These are phyloP conservation scores for Pelargonium nanum DNA, from an alignment of 345 rosid genomes.

Conservation along the genomic window DNA sequence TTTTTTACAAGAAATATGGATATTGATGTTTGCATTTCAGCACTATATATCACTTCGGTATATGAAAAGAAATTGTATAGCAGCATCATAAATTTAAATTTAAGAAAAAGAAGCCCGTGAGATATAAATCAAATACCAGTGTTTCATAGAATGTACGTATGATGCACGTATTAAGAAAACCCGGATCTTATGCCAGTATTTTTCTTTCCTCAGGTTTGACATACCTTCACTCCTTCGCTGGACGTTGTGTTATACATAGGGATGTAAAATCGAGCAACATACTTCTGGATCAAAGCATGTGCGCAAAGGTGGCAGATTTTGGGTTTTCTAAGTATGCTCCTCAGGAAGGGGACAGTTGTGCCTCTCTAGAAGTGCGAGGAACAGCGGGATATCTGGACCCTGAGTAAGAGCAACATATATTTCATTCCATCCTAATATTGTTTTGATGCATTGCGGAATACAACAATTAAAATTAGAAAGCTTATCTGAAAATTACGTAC, in stretches of 20 bases:
- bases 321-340: slow-evolving; percentile 72
- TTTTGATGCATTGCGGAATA: background rate
- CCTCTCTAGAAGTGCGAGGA: slow-evolving; percentile 65
- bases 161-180: too few relatives aligned
- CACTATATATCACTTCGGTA: background rate
- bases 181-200: background rate
- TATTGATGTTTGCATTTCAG: background rate
- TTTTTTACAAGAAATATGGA: background rate
- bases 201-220: slow-evolving; percentile 30
- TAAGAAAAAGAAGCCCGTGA: too few relatives aligned
- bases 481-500: background rate
- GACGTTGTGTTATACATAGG: slow-evolving; percentile 39
- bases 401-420: slow-evolving; percentile 32
- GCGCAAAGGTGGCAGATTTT: slow-evolving; percentile 61
- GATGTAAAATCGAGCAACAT: slow-evolving; percentile 75
- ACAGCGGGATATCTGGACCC: slow-evolving; percentile 74
- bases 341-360: slow-evolving; percentile 62
- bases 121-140: too few relatives aligned
- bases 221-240: slow-evolving; percentile 30
- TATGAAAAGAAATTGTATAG: background rate
- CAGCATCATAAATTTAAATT: background rate
- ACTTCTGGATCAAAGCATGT: slow-evolving; percentile 60
- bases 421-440: background rate
- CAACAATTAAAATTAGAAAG: background rate
- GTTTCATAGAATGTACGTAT: too few relatives aligned